Percentiles rank a stretch among this genome's conserved stretches.
These are phyloP conservation scores for Dactylellina parvicollis DNA, from an alignment of 2,329 filamentous ascomycete genomes.

Conservation along the genomic window DNA sequence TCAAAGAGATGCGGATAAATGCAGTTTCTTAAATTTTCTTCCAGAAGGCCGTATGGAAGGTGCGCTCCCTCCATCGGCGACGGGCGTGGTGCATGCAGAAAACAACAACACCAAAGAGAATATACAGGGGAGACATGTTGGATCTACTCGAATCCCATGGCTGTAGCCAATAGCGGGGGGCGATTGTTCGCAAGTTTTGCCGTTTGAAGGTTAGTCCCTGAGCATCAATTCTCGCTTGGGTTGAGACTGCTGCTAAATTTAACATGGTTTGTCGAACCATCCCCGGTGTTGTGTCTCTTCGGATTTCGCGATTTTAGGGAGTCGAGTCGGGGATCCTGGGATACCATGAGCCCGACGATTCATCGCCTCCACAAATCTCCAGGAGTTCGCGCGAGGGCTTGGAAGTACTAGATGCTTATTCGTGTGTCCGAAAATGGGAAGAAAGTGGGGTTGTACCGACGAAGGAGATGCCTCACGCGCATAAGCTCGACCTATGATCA, in stretches of 20 bases:
- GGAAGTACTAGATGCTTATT: no score
- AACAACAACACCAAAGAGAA: neutral
- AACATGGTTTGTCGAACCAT: slow-evolving; percentile 6
- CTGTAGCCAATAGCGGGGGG: slow-evolving; percentile 19
- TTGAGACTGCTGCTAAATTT: slow-evolving; percentile 44
- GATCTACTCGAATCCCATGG: slow-evolving; percentile 10
- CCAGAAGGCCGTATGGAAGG: slow-evolving; percentile 24
- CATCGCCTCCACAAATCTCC: slow-evolving; percentile 24
- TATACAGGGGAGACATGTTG: slow-evolving; percentile 15
- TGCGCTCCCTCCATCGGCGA: slow-evolving; percentile 38
- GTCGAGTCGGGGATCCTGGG: slow-evolving; percentile 7
- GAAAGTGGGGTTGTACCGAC: no score
- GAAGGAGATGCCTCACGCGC: neutral
- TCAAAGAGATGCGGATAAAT: no score
- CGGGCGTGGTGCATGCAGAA: slow-evolving; percentile 38
- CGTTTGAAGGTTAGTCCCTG: slow-evolving; percentile 40
- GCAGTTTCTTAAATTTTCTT: slow-evolving; percentile 1
- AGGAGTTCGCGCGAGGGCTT: neutral
- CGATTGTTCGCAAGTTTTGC: slow-evolving; percentile 42
- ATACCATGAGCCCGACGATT: slow-evolving; percentile 14
- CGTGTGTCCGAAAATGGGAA: no score
- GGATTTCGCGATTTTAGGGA: slow-evolving; percentile 3
- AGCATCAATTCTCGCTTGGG: slow-evolving; percentile 23
- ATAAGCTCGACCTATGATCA: slow-evolving; percentile 33
- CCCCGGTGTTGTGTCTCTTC: slow-evolving; percentile 7